phyloP scores from a whole-genome alignment of 805 yeast genomes.

The Saturnispora mendoncae region DNA sequence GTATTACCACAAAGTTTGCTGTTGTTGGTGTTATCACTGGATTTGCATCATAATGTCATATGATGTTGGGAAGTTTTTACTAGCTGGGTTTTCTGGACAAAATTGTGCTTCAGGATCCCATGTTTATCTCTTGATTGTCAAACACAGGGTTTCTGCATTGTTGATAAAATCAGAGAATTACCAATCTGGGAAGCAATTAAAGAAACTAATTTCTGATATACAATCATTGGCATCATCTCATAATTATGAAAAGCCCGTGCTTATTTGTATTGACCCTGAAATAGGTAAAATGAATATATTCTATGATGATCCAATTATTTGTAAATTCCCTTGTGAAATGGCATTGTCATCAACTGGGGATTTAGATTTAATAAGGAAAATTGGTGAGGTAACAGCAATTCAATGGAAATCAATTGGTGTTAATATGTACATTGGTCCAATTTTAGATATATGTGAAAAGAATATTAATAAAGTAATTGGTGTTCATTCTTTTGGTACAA shows the following conservation, averaged over 20 bases:
- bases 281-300: conserved; percentile 55
- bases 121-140: conserved; percentile 41
- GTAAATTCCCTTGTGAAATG: conserved; percentile 61
- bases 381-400: conserved; percentile 44
- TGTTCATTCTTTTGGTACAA: conserved; percentile 52
- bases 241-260: conserved; percentile 42
- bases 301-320: conserved; percentile 41
- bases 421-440: conserved; percentile 51
- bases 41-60: neutral
- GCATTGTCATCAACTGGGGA: conserved; percentile 50
- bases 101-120: conserved; percentile 38
- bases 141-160: conserved; percentile 43
- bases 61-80: conserved; percentile 40
- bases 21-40: no score
- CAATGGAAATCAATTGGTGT: conserved; percentile 50
- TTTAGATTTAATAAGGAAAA: conserved; percentile 39
- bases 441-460: conserved; percentile 50
- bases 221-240: conserved; percentile 46
- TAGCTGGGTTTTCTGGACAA: conserved; percentile 54
- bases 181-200: conserved; percentile 39
- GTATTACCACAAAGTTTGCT: no score
- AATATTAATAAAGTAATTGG: conserved; percentile 49
- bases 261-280: conserved; percentile 54
- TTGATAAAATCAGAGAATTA: conserved; percentile 46
- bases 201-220: conserved; percentile 41